Conservation (phyloP, 495 filamentous ascomycete species). For the Mycothermus thermophilus region DNA sequence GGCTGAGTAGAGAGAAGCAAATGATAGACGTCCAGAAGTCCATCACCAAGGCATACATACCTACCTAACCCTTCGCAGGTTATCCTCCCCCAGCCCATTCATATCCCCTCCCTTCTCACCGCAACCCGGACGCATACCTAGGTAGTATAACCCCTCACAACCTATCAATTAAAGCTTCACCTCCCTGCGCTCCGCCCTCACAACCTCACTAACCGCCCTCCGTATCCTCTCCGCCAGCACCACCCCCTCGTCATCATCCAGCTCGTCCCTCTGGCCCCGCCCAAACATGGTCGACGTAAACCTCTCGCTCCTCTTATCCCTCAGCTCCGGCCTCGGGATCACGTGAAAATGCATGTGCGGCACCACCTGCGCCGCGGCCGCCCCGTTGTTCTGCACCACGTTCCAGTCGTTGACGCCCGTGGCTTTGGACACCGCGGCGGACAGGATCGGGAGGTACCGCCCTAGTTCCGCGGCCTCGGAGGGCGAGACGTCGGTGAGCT, state of each 20-base stretch:
- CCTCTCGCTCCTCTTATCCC: constrained; percentile 32
- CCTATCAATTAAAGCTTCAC: no score
- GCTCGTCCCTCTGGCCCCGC: constrained; percentile 60
- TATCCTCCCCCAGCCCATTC: background rate
- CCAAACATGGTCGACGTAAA: constrained; percentile 68
- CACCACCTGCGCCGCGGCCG: constrained; percentile 76
- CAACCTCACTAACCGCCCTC: constrained; percentile 39
- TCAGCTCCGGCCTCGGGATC: constrained; percentile 54
- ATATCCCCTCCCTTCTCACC: no score
- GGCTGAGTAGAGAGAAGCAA: background rate
- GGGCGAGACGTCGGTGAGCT: constrained; percentile 49
- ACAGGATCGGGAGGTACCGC: constrained; percentile 59
- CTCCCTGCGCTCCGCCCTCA: constrained; percentile 27
- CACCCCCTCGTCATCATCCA: constrained; percentile 74
- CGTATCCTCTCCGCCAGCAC: constrained; percentile 49
- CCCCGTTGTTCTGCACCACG: constrained; percentile 89
- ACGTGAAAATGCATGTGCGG: constrained; percentile 88
- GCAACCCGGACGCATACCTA: no score
- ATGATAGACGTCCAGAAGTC: constrained; percentile 3
- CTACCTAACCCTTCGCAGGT: background rate
- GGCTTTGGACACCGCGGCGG: constrained; percentile 49
- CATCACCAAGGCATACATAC: background rate
- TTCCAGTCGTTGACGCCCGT: constrained; percentile 70
- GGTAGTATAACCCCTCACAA: no score
- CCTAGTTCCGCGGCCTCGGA: constrained; percentile 47